Evolutionary conservation across 768 basidiomycete genomes (phyloP), one percentile per base, ranked within the genome.

Genomic region (Pisolithus microcarpus): DNA sequence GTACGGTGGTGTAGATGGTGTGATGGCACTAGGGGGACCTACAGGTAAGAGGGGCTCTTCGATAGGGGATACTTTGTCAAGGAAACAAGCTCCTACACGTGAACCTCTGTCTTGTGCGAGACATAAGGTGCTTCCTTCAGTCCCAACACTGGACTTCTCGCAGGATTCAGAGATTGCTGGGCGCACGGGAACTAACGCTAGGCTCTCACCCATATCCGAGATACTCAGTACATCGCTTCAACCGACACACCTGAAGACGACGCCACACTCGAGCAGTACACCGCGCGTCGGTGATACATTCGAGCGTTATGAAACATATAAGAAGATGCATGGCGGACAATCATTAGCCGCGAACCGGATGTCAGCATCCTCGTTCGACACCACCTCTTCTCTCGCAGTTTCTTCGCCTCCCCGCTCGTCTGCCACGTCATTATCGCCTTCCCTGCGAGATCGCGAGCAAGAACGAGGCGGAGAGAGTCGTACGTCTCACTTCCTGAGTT

Each of bases 301-400:
- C 64, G 88, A 89, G 51, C 76, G 91, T 37, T 95, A 95, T 61
- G 89, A 93, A 63, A 74, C 82, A n/a, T 93, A 84, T 68, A 80
- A 80, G 61, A 79, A 81, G 60, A 70, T 67, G 40, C 75, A 77
- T 49, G 68, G 53, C 52, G n/a, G 54, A 58, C 5, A 44, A 43
- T 0, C 54, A 55, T n/a, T 50, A 49, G 1, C 61, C 9, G 43
- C 54, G 36, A 80, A 79, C 53, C 71, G 85, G 46, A 65, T 84
- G 53, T 86, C 87, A 8, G 70, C 80, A n/a, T 75, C 84, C 3
- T 88, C 85, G 10, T 61, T 78, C 7, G 80, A 82, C 30, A 73
- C 72, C 0, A 46, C 53, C 10, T 64, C 34, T 34, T 34, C 63
- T 11, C 48, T 59, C 30, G 54, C 61, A 43, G 65, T 54, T 52